Evolutionary conservation across 495 filamentous ascomycete species (phyloP), one percentile per base, ranked within the genome.

Genomic region (Penicillium egyptiacum): DNA sequence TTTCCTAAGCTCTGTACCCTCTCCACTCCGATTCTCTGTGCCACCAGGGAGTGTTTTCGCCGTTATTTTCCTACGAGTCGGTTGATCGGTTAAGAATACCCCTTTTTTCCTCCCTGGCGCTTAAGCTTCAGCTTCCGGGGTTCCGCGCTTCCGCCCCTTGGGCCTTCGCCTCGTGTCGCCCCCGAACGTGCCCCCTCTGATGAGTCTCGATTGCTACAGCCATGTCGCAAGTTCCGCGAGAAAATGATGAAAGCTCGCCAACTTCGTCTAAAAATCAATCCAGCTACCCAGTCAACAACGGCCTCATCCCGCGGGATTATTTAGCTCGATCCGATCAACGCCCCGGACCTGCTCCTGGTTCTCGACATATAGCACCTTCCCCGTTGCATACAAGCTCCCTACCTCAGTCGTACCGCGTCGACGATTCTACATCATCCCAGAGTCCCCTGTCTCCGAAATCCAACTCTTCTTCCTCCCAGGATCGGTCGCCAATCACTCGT

Each of bases 141-240:
- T 59, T 55, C 66, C 66, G 58, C 63, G 53, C 45, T 55, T 42
- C 57, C 53, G 55, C 56, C 55, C 37, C 56, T 8, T 53, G 52
- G 57, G 31, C 50, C 55, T 51, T 66, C 59, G 46, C 53, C 56
- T 64, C 54, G 44, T 55, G 50, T 56, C 31, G 35, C 25, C 62
- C 59, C 50, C 55, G 55, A 55, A 47, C 50, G 50, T 55, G 62
- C 61, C 63, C 61, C 59, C 64, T 66, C 70, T 59, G 64, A 67
- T 68, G 70, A 58, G 28, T 50, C 37, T 57, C 60, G 53, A 68
- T 59, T 50, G 46, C 50, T 61, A 57, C 33, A 72, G 67, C 63
- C 65, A 78, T 78, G 74, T 75, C 71, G 65, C 75, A 74, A 60
- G 54, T 58, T 62, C 63, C 57, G 65, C 71, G 70, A 69, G 69